Conservation (phyloP, 2,329 filamentous ascomycete genomes). For the Epichloe sp. region DNA sequence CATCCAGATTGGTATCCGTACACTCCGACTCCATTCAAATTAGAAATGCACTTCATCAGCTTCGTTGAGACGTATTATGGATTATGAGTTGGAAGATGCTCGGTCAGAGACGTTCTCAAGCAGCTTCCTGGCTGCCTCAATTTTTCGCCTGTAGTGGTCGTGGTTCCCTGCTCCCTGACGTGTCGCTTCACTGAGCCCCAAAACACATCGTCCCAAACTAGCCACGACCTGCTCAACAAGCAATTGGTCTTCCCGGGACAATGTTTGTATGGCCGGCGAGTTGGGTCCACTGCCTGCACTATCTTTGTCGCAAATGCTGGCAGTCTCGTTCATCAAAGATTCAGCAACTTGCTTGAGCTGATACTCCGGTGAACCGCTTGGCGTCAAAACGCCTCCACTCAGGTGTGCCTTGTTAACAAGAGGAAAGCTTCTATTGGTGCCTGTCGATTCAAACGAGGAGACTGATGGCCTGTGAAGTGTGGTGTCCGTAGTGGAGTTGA, state of each 20-base stretch:
- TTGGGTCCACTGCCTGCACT: slow-evolving; percentile 15
- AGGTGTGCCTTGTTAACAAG: slow-evolving; percentile 39
- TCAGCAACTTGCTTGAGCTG: slow-evolving; percentile 35
- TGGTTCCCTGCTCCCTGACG: slow-evolving; percentile 43
- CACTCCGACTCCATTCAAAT: too few species aligned
- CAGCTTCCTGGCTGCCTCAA: slow-evolving; percentile 61
- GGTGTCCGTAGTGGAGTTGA: slow-evolving; percentile 25
- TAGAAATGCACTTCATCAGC: background rate
- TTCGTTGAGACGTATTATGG: background rate
- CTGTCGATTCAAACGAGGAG: slow-evolving; percentile 43
- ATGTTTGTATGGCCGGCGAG: slow-evolving; percentile 31
- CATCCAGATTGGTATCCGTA: too few species aligned
- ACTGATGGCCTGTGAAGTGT: slow-evolving; percentile 39
- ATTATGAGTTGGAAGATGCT: background rate
- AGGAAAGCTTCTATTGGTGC: slow-evolving; percentile 49
- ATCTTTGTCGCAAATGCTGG: slow-evolving; percentile 26
- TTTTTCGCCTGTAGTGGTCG: slow-evolving; percentile 52
- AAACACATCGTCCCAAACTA: slow-evolving; percentile 45
- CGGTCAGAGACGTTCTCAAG: slow-evolving; percentile 35
- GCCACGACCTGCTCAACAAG: slow-evolving; percentile 47
- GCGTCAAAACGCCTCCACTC: slow-evolving; percentile 33
- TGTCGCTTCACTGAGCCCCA: slow-evolving; percentile 42
- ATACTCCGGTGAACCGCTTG: slow-evolving; percentile 35
- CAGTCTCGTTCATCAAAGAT: slow-evolving; percentile 34
- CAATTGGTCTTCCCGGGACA: slow-evolving; percentile 43